phyloP scores from a whole-genome alignment of 805 yeast genomes.

The Blastobotrys terrestris region DNA sequence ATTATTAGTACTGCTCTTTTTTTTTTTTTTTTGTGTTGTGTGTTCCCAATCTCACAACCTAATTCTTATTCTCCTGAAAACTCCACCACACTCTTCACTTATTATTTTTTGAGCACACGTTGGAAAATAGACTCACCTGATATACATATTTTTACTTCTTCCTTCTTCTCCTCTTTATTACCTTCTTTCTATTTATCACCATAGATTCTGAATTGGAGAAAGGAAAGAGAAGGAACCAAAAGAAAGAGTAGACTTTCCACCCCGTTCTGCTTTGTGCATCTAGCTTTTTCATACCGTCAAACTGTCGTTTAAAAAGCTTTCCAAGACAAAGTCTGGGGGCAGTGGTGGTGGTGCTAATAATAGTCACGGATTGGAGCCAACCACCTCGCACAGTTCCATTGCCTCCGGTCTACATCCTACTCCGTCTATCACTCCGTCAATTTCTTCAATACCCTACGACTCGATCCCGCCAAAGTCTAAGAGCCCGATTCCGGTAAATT shows the following conservation, averaged over 20 bases:
- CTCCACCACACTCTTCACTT: background rate
- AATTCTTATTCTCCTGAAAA: background rate
- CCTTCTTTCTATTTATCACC: background rate
- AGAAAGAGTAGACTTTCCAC: background rate
- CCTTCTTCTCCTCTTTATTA: background rate
- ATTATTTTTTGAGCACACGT: background rate
- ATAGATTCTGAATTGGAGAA: background rate
- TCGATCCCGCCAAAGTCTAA: conserved; percentile 16
- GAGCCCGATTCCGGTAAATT: conserved; percentile 21
- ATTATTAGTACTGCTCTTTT: no score
- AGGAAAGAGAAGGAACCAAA: background rate
- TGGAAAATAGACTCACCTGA: background rate
- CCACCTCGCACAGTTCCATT: background rate
- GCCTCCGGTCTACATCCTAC: background rate
- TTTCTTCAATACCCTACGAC: conserved; percentile 22
- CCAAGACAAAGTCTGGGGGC: conserved; percentile 2
- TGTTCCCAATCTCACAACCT: background rate
- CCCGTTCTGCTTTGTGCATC: background rate
- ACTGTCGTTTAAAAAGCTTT: conserved; percentile 12
- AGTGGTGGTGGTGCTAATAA: background rate
- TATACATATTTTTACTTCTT: background rate
- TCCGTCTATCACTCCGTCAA: conserved; percentile 2
- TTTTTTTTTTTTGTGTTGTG: background rate
- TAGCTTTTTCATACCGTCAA: background rate
- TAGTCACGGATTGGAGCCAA: background rate